phyloP scores from a whole-genome alignment of 2,329 filamentous ascomycete species.

The Diaporthe humulicola region DNA sequence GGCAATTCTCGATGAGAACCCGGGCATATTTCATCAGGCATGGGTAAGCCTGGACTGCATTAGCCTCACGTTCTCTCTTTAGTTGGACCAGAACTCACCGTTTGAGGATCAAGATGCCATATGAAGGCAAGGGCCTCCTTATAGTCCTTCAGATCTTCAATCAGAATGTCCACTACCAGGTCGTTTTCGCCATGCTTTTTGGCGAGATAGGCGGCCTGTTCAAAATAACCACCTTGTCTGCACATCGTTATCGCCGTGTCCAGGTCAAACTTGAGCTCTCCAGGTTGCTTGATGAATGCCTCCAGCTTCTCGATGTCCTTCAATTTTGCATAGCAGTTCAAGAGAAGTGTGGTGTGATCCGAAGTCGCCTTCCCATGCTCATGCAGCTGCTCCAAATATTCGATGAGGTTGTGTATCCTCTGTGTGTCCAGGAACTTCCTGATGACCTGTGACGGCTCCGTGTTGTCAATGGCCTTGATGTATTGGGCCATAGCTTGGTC shows the following conservation, averaged over 20 bases:
- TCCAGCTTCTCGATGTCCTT: conserved; percentile 98
- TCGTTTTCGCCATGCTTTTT: conserved; percentile 95
- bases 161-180: conserved; percentile 93
- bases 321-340: conserved; percentile 98
- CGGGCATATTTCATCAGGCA: conserved; percentile 96
- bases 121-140: conserved; percentile 91
- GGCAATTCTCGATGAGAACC: conserved; percentile 88
- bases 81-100: conserved; percentile 62
- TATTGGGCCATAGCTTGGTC: conserved; percentile 99
- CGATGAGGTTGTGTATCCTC: conserved; percentile 96
- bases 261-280: conserved; percentile 94
- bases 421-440: conserved; percentile 98
- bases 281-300: conserved; percentile 95
- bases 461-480: conserved; percentile 94
- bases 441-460: conserved; percentile 96
- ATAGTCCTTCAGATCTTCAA: conserved; percentile 95
- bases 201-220: conserved; percentile 95
- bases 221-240: conserved; percentile 94
- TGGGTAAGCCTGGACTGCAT: conserved; percentile 75
- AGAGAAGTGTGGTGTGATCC: conserved; percentile 92
- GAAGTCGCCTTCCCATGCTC: conserved; percentile 93
- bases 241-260: conserved; percentile 99
- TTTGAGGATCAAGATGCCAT: conserved; percentile 84
- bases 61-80: conserved; percentile 43
- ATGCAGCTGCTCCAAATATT: conserved; percentile 96